Conservation (phyloP, 257 asterid genomes). For the Paraleonurus japonicus region DNA sequence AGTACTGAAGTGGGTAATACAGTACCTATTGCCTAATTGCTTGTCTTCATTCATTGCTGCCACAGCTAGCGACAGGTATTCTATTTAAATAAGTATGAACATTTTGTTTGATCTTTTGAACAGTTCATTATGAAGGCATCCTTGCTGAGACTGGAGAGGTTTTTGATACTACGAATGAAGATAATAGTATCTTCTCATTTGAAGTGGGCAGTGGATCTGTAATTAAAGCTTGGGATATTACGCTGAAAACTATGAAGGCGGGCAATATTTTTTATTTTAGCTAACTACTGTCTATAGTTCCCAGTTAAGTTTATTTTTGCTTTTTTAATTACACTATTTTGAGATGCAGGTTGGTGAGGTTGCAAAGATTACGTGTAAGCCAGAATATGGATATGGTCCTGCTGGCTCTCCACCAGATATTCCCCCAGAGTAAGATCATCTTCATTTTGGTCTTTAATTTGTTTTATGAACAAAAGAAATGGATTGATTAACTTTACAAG, state of each 20-base stretch:
- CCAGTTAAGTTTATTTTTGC: background rate
- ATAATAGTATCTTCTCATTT: slow-evolving; percentile 81
- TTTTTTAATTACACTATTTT: slow-evolving; percentile 14
- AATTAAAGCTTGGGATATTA: slow-evolving; percentile 92
- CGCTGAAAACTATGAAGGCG: slow-evolving; percentile 98
- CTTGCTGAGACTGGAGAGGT: slow-evolving; percentile 91
- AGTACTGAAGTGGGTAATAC: no score
- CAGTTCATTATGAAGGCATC: slow-evolving; percentile 94
- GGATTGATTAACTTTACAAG: background rate
- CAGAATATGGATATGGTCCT: slow-evolving; percentile 93
- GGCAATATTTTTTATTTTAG: slow-evolving; percentile 27
- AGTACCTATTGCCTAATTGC: no score
- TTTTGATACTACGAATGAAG: slow-evolving; percentile 93
- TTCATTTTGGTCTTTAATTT: slow-evolving; percentile 1
- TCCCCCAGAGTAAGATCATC: slow-evolving; percentile 67
- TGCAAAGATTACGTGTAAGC: slow-evolving; percentile 87
- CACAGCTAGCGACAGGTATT: no score
- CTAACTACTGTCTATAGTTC: slow-evolving; percentile 3
- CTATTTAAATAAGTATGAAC: background rate
- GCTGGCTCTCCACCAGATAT: slow-evolving; percentile 97
- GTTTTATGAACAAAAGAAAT: slow-evolving; percentile 1
- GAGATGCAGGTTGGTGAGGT: slow-evolving; percentile 83
- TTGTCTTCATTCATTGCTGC: no score
- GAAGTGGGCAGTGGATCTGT: slow-evolving; percentile 88
- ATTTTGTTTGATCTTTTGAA: slow-evolving; percentile 14